Base-by-base conservation (phyloP, 345 rosid species). In the Pugionium cornutum region DNA sequence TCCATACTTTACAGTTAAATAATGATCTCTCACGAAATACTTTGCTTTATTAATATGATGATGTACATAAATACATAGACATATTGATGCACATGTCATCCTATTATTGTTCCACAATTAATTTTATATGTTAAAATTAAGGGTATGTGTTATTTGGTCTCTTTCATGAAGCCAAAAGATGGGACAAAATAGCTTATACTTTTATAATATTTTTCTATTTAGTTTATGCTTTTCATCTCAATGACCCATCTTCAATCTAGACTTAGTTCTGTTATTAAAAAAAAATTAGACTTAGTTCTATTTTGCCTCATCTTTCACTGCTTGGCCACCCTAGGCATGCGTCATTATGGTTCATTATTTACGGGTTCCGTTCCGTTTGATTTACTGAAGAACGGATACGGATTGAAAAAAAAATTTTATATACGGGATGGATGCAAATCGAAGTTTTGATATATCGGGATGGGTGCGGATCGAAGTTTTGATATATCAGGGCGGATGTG, bases 121-220 rank as follows among this genome's bases (percentile, higher is more conserved):
- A 43, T 35, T 44, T 9, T 54, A 62, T 58, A 62, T 64, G 65
- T 56, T 59, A 37, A 64, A 43, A 64, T 4, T 36, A 48, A 62
- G 55, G 28, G 28, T 69, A 64, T 72, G 57, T 65, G 70, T 58
- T 29, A 50, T 58, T 9, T 64, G 66, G 71, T 72, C 71, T 51
- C 62, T 65, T 72, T 72, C 76, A 72, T 43, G 54, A 58, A 58
- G 66, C 67, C 76, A 65, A 72, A 58, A 60, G 76, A 58, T 65
- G 62, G 66, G 76, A 72, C 56, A 65, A 65, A 72, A 50, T 37
- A 48, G 42, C 49, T 65, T 51, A 50, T 11, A 29, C 34, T 40
- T 55, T 41, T 48, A 18, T 64, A 29, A 40, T 48, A 33, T 27
- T 42, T 48, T 34, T 48, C 18, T 18, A 25, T 4, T 6, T 40